Base-by-base conservation (phyloP, 2,329 filamentous ascomycete genomes). In the Aureobasidium sp. region DNA sequence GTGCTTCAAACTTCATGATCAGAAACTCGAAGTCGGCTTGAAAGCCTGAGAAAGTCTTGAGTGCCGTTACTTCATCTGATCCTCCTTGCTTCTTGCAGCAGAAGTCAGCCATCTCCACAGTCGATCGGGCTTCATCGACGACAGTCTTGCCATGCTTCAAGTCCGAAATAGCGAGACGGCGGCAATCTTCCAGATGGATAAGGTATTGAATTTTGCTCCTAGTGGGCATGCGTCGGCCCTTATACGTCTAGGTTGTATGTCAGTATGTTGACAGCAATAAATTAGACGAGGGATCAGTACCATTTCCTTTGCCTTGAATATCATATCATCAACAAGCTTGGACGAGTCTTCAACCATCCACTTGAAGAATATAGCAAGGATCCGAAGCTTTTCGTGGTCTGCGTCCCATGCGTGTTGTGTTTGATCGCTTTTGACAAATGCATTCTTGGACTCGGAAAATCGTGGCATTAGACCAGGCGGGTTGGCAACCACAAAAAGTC, bases 151-250 rank as follows among this genome's bases (percentile, higher is more conserved):
- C 20, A n/a, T 53, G 34, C 15, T 36, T 3, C 24, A 57, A 17
- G 41, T 57, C 41, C n/a, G 15, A 20, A 2, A 59, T 59, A 2
- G 43, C 43, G 6, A 43, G 43, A 12, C 41, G 27, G 5, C 55
- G 55, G 8, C 55, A 59, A 48, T 59, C 55, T 4, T 59, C 55
- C 20, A 59, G n/a, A 29, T 48, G 55, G 12, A 59, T 9, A 9
- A 59, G 43, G 13, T 59, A 59, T 29, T 59, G 55, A 3, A 59
- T 48, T 15, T 59, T 59, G 15, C 55, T 59, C 12, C 55, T 59
- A 1, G 29, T 37, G 7, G 55, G 55, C 20, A 37, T 27, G 5
- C 50, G 20, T 27, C 50, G 32, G 34, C 50, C 50, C 26, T 24
- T 41, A 10, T 41, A 41, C 1, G 20, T 32, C 36, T 44, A 8